Conservation (phyloP, 140 eudicot species). For the Senecio squalidus region DNA sequence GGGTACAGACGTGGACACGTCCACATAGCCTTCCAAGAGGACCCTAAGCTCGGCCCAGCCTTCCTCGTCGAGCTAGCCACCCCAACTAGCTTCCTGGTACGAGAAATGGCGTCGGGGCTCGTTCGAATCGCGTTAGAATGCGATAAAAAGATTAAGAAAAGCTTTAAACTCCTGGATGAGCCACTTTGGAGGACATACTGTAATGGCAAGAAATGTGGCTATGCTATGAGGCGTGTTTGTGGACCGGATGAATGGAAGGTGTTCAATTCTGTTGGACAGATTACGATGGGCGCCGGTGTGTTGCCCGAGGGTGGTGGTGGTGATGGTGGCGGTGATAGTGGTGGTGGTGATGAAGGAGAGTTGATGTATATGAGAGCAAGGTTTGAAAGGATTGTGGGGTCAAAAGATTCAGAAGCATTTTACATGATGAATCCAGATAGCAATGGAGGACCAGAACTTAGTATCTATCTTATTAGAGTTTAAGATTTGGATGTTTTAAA, state of each 20-base stretch:
- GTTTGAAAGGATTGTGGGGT: conserved; percentile 91
- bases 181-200: conserved; percentile 90
- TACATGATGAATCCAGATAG: conserved; percentile 98
- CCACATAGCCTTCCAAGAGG: conserved; percentile 56
- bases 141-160: conserved; percentile 48
- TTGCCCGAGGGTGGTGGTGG: conserved; percentile 49
- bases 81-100: conserved; percentile 52
- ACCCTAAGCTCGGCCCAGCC: conserved; percentile 46
- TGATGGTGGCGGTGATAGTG: conserved; percentile 24
- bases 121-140: conserved; percentile 80
- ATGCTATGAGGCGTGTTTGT: conserved; percentile 68
- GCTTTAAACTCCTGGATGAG: conserved; percentile 67
- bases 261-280: conserved; percentile 62
- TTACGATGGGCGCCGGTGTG: conserved; percentile 97
- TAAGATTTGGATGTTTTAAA: conserved; percentile 21
- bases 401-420: conserved; percentile 87
- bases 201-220: conserved; percentile 93
- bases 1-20: conserved; percentile 73
- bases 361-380: conserved; percentile 90
- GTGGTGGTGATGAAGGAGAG: conserved; percentile 67
- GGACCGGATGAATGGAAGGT: conserved; percentile 82
- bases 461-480: conserved; percentile 82
- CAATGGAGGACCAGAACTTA: conserved; percentile 87
- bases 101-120: conserved; percentile 71
- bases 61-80: conserved; percentile 62